Evolutionary conservation across 345 rosid species (phyloP).

Genomic region (Gynandropsis gynandra): DNA sequence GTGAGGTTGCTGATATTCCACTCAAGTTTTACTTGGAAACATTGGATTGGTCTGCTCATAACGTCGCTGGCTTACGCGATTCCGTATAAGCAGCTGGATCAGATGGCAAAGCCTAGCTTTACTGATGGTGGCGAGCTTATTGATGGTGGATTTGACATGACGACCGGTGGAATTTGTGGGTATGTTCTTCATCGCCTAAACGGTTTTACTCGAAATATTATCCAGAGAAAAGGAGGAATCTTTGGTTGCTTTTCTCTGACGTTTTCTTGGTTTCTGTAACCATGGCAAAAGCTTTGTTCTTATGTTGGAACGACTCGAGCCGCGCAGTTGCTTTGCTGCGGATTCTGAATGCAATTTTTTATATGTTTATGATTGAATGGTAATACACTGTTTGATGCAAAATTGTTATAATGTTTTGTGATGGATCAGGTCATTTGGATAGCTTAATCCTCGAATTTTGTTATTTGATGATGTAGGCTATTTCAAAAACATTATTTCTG

Average conservation of each 20-base stretch:
- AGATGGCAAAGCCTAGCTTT: slow-evolving; percentile 69
- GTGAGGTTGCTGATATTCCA: slow-evolving; percentile 58
- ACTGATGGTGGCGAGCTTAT: slow-evolving; percentile 70
- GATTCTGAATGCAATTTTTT: no score
- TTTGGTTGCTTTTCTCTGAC: slow-evolving; percentile 4
- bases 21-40: slow-evolving; percentile 74
- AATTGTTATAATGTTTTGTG: background rate
- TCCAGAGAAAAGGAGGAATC: background rate
- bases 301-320: slow-evolving; percentile 2
- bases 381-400: background rate
- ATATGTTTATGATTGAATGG: no score
- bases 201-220: background rate
- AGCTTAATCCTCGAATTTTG: no score
- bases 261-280: slow-evolving; percentile 8
- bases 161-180: slow-evolving; percentile 89
- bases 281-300: slow-evolving; percentile 6
- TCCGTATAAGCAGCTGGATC: slow-evolving; percentile 69
- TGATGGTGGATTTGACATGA: slow-evolving; percentile 89
- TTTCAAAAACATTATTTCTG: slow-evolving; percentile 6
- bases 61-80: slow-evolving; percentile 54
- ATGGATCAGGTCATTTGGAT: slow-evolving; percentile 1
- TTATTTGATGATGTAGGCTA: background rate
- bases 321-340: background rate
- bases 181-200: slow-evolving; percentile 18
- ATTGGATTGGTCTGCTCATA: slow-evolving; percentile 64